A percentile compares a stretch with the other conserved stretches of the same genome.
phyloP scores from a whole-genome alignment of 2,329 filamentous ascomycete genomes.

The Didymella lethalis region DNA sequence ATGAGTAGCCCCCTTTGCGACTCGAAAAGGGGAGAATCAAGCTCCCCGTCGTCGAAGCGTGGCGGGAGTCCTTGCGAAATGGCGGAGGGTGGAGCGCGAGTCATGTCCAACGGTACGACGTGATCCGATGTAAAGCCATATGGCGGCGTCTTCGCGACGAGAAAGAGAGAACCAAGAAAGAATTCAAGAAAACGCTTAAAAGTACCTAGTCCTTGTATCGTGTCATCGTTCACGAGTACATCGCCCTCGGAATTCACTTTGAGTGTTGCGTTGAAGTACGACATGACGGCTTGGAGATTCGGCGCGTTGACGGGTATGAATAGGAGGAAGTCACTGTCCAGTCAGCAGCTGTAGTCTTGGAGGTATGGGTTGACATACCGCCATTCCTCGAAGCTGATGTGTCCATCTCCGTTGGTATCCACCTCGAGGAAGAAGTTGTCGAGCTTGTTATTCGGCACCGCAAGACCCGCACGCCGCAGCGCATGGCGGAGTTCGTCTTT shows the following conservation, averaged over 20 bases:
- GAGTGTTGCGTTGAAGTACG: slow-evolving; percentile 89
- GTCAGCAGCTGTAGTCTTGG: slow-evolving; percentile 21
- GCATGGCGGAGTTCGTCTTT: slow-evolving; percentile 82
- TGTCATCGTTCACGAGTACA: slow-evolving; percentile 88
- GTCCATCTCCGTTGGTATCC: slow-evolving; percentile 85
- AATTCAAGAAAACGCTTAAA: slow-evolving; percentile 70
- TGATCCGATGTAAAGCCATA: slow-evolving; percentile 39
- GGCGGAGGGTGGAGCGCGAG: slow-evolving; percentile 31
- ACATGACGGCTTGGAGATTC: slow-evolving; percentile 81
- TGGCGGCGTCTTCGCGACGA: slow-evolving; percentile 65
- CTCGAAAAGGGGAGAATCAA: slow-evolving; percentile 37
- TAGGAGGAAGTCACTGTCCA: slow-evolving; percentile 79
- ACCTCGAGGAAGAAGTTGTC: slow-evolving; percentile 89
- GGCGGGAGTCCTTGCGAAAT: slow-evolving; percentile 48
- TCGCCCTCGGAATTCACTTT: slow-evolving; percentile 94
- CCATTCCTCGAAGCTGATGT: slow-evolving; percentile 94
- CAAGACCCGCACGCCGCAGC: slow-evolving; percentile 79
- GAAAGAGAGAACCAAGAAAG: slow-evolving; percentile 78
- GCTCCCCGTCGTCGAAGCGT: slow-evolving; percentile 42
- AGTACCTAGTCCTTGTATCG: slow-evolving; percentile 94
- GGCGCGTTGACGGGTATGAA: slow-evolving; percentile 78
- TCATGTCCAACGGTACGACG: slow-evolving; percentile 40
- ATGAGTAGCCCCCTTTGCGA: slow-evolving; percentile 39
- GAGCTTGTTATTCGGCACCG: slow-evolving; percentile 78
- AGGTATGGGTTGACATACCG: slow-evolving; percentile 68